Conservation (phyloP, 2,329 filamentous ascomycete genomes). For the Cladobotryum mycophilum region DNA sequence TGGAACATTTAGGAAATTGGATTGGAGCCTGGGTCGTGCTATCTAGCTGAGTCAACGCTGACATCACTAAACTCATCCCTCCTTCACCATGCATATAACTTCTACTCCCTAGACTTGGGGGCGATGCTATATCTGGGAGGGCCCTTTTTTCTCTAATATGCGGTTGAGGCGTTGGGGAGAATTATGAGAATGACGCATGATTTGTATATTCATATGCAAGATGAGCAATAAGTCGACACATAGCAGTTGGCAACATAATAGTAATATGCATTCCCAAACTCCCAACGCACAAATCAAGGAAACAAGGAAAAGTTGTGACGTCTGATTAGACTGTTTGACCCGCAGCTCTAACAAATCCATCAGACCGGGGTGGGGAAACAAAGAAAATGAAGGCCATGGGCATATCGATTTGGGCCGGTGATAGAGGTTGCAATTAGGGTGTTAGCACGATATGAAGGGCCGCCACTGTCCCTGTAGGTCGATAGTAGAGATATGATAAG, state of each 20-base stretch:
- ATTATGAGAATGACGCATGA: slow-evolving; percentile 7
- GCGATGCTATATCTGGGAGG: not conserved
- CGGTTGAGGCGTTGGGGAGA: slow-evolving; percentile 3
- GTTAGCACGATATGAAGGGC: not conserved
- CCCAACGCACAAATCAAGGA: not conserved
- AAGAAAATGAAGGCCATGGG: too few relatives aligned
- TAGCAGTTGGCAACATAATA: slow-evolving; percentile 8
- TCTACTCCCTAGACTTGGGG: not conserved
- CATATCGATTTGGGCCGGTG: not conserved
- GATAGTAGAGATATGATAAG: not conserved
- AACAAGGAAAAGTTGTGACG: too few relatives aligned
- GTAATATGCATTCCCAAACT: slow-evolving; percentile 7
- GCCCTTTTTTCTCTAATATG: not conserved
- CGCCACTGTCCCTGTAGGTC: not conserved
- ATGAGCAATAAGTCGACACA: slow-evolving; percentile 4
- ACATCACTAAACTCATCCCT: too few relatives aligned
- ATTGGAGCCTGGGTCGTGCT: too few relatives aligned
- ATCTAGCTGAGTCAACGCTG: too few relatives aligned
- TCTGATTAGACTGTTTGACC: too few relatives aligned
- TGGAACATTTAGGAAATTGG: not conserved
- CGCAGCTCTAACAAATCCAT: too few relatives aligned
- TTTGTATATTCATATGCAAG: slow-evolving; percentile 2
- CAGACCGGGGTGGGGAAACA: too few relatives aligned
- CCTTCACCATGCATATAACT: too few relatives aligned
- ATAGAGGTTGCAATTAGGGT: not conserved